Percentiles rank a stretch among this genome's conserved stretches.
Conservation (phyloP, 2,329 filamentous ascomycete genomes). For the Thermomyces lanuginosus region DNA sequence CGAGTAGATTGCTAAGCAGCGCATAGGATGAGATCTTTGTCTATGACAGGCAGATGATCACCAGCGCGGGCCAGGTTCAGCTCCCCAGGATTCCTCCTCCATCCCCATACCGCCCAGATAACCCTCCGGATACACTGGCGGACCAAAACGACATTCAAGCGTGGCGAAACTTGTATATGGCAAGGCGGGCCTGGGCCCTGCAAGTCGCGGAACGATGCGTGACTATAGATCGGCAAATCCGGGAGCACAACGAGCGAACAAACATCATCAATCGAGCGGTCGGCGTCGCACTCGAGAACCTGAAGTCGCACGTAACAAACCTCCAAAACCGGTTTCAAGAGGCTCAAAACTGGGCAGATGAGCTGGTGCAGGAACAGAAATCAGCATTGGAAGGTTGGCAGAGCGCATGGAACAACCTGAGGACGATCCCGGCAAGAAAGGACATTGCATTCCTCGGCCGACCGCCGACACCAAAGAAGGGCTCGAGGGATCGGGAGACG, state of each 20-base stretch:
- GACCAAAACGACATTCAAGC: constrained; percentile 65
- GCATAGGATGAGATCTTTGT: constrained; percentile 71
- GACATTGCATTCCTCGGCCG: constrained; percentile 27
- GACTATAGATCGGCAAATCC: constrained; percentile 44
- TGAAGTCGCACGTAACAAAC: constrained; percentile 32
- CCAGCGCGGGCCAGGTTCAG: constrained; percentile 30
- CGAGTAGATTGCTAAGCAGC: not conserved
- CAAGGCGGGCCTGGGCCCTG: constrained; percentile 64
- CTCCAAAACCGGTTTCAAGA: constrained; percentile 31
- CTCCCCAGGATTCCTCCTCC: constrained; percentile 37
- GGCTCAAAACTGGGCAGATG: constrained; percentile 30
- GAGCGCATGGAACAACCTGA: constrained; percentile 19
- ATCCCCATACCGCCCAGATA: constrained; percentile 42
- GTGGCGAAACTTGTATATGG: constrained; percentile 78
- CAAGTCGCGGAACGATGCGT: constrained; percentile 53
- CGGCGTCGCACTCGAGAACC: constrained; percentile 69
- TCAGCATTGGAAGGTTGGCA: constrained; percentile 30
- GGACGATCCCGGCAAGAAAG: constrained; percentile 27
- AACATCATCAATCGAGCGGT: constrained; percentile 55
- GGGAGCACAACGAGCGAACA: constrained; percentile 34
- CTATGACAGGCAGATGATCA: constrained; percentile 65
- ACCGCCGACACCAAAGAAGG: constrained; percentile 24
- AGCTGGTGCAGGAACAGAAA: constrained; percentile 28
- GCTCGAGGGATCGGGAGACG: constrained; percentile 29
- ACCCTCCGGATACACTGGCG: constrained; percentile 62